A percentile compares a stretch with the other conserved stretches of the same genome.
Conservation (phyloP, 2,329 filamentous ascomycete genomes). For the Decorospora gaudefroyi region DNA sequence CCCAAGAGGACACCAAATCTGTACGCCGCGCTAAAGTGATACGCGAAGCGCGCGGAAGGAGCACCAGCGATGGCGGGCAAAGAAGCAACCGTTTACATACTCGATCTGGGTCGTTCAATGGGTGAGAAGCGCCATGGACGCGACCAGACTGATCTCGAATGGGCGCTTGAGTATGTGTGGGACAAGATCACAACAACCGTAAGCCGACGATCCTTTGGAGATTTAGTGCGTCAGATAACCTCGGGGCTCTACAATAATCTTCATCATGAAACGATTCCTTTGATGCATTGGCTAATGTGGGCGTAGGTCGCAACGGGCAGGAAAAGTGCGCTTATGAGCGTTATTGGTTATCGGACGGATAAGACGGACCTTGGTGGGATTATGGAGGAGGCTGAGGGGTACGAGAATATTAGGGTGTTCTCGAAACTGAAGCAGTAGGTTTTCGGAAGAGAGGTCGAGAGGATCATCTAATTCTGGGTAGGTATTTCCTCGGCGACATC, state of each 20-base stretch:
- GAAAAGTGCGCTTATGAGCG: constrained; percentile 75
- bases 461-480: constrained; percentile 25
- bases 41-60: constrained; percentile 4
- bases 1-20: too few relatives aligned
- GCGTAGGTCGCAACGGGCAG: constrained; percentile 64
- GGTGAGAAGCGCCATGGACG: constrained; percentile 71
- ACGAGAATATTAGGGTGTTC: constrained; percentile 79
- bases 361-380: constrained; percentile 48
- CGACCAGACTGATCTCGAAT: constrained; percentile 80
- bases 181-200: constrained; percentile 83
- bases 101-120: constrained; percentile 90
- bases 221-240: constrained; percentile 22
- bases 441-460: rapidly evolving
- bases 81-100: constrained; percentile 87
- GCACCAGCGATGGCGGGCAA: constrained; percentile 77
- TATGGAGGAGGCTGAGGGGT: constrained; percentile 69
- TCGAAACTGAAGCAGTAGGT: constrained; percentile 64
- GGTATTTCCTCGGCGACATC: constrained; percentile 69
- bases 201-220: constrained; percentile 45
- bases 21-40: background rate
- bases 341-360: constrained; percentile 82
- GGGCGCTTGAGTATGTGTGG: constrained; percentile 90
- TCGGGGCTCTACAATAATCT: too few relatives aligned
- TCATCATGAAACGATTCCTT: too few relatives aligned
- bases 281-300: too few relatives aligned